Conservation (phyloP, 768 basidiomycete genomes). For the Russula brevipes region DNA sequence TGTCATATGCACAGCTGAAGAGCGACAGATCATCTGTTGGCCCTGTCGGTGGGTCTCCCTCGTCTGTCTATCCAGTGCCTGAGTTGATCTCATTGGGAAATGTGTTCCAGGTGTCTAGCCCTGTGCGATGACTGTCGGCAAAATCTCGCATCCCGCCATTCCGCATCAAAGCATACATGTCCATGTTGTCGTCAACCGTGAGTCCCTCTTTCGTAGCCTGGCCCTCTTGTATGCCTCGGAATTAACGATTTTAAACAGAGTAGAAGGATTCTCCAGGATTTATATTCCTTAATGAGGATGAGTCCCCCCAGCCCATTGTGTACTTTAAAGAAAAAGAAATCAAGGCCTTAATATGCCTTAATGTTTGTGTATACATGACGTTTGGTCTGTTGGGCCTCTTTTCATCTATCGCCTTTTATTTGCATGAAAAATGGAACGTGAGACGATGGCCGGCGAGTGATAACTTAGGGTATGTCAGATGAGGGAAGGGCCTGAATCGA, state of each 20-base stretch:
- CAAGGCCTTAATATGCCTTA: neutral
- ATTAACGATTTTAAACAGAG: constrained; percentile 28
- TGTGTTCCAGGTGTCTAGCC: constrained; percentile 39
- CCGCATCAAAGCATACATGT: constrained; percentile 56
- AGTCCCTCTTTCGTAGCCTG: constrained; percentile 17
- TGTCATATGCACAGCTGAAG: constrained; percentile 67
- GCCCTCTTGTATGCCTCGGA: constrained; percentile 1
- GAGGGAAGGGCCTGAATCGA: neutral
- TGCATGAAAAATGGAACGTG: neutral
- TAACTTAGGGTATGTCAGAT: neutral
- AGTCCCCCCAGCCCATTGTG: neutral
- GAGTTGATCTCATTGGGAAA: neutral
- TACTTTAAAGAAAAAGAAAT: neutral
- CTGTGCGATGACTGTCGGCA: constrained; percentile 64
- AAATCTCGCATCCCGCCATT: constrained; percentile 49
- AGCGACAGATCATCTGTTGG: constrained; percentile 74
- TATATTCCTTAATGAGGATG: constrained; percentile 44
- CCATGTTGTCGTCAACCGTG: constrained; percentile 57
- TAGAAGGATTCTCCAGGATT: constrained; percentile 56
- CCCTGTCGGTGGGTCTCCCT: constrained; percentile 59
- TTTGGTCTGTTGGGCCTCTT: neutral
- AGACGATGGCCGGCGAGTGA: neutral
- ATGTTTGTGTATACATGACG: neutral
- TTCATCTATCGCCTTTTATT: neutral
- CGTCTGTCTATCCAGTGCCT: neutral